Percentiles rank a stretch among this genome's conserved stretches.
These are phyloP conservation scores for Lentinula detonsa DNA, from an alignment of 768 basidiomycete genomes.

Conservation along the genomic window DNA sequence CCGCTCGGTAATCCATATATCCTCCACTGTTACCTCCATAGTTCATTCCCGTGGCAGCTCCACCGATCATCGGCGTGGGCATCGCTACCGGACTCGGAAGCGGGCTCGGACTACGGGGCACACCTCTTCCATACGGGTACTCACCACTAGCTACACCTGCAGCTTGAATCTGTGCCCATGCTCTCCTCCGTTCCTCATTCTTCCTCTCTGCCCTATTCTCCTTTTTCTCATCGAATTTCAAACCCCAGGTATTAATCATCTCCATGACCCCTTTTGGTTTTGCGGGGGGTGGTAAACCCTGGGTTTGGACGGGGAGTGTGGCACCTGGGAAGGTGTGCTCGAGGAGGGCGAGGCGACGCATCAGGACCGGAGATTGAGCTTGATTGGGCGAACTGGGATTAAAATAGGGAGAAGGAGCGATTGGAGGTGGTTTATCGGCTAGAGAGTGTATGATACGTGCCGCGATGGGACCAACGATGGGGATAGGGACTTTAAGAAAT, in stretches of 20 bases:
- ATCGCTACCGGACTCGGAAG: neutral
- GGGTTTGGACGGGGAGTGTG: conserved; percentile 12
- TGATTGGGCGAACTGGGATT: neutral
- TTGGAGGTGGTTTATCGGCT: conserved; percentile 12
- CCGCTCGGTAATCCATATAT: neutral
- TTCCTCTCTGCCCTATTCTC: conserved; percentile 13
- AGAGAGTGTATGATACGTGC: conserved; percentile 13
- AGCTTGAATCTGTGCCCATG: conserved; percentile 9
- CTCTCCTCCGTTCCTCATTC: conserved; percentile 12
- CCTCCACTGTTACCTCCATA: neutral
- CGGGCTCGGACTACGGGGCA: neutral
- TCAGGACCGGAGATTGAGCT: conserved; percentile 1
- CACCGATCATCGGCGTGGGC: neutral
- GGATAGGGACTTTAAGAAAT: conserved; percentile 11
- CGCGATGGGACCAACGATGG: conserved; percentile 6
- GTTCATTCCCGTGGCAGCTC: neutral
- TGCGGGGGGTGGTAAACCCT: conserved; percentile 13
- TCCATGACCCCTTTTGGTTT: conserved; percentile 19
- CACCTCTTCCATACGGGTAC: neutral
- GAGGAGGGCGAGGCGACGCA: conserved; percentile 14
- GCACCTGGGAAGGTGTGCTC: conserved; percentile 10
- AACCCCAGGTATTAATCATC: conserved; percentile 13
- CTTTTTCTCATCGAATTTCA: conserved; percentile 14
- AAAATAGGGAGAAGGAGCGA: neutral
- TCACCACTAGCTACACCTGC: neutral